Evolutionary conservation across 2,329 filamentous ascomycete species (phyloP).

Genomic region (Escovopsis sp.): DNA sequence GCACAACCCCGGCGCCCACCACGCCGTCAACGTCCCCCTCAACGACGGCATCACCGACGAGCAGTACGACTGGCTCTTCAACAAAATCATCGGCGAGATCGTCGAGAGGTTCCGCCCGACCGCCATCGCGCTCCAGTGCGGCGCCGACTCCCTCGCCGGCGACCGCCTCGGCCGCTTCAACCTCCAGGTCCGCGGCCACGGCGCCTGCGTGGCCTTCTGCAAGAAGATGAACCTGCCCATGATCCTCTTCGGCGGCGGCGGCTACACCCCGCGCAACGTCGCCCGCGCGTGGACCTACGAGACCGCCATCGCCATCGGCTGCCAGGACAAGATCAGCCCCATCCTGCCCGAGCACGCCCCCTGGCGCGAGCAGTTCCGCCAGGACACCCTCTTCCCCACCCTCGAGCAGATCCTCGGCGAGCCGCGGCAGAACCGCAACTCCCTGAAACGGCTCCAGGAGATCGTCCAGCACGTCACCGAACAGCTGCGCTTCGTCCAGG

Average conservation of each 20-base stretch:
- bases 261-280: constrained; percentile 93
- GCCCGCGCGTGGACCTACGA: constrained; percentile 95
- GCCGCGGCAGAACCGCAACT: constrained; percentile 62
- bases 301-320: constrained; percentile 75
- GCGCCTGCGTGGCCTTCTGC: constrained; percentile 77
- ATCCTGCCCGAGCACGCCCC: constrained; percentile 68
- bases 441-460: constrained; percentile 57
- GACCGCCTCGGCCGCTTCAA: constrained; percentile 94
- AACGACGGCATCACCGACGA: constrained; percentile 84
- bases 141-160: constrained; percentile 85
- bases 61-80: constrained; percentile 76
- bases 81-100: constrained; percentile 62
- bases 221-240: constrained; percentile 70
- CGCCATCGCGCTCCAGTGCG: constrained; percentile 89
- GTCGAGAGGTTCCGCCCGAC: constrained; percentile 74
- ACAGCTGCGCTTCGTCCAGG: constrained; percentile 72
- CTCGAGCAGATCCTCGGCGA: constrained; percentile 59
- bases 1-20: constrained; percentile 75
- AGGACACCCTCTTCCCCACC: constrained; percentile 76
- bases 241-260: constrained; percentile 83
- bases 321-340: constrained; percentile 52
- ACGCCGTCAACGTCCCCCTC: constrained; percentile 79
- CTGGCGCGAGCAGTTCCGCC: constrained; percentile 77
- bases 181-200: constrained; percentile 87
- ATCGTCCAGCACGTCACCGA: constrained; percentile 68